A percentile compares a stretch with the other conserved stretches of the same genome.
These are phyloP conservation scores for Thielaviopsis populi DNA, from an alignment of 2,329 filamentous ascomycete species.

Conservation along the genomic window DNA sequence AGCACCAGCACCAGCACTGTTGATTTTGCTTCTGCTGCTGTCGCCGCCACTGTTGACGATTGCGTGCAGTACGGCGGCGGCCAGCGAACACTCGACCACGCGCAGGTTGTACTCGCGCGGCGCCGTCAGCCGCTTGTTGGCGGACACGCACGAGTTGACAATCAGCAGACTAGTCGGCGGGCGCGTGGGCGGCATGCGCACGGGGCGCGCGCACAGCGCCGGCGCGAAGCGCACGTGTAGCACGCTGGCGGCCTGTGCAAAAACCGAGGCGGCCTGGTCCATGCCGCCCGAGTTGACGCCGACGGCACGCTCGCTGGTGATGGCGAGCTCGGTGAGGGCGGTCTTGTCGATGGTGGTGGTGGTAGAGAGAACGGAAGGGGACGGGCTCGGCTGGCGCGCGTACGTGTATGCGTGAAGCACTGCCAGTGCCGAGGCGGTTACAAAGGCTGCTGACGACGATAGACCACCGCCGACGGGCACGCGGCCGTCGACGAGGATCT, in stretches of 20 bases:
- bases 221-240: slow-evolving; percentile 85
- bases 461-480: slow-evolving; percentile 86
- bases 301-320: slow-evolving; percentile 85
- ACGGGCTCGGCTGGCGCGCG: slow-evolving; percentile 10
- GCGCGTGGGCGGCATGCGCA: slow-evolving; percentile 65
- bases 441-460: slow-evolving; percentile 86
- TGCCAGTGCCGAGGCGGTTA: slow-evolving; percentile 76
- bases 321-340: slow-evolving; percentile 78
- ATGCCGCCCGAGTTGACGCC: slow-evolving; percentile 96
- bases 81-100: slow-evolving; percentile 87
- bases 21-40: no score
- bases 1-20: no score
- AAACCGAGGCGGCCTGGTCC: slow-evolving; percentile 94
- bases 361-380: slow-evolving; percentile 33
- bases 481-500: slow-evolving; percentile 78
- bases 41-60: slow-evolving; percentile 31
- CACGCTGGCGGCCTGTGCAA: slow-evolving; percentile 71
- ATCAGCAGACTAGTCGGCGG: slow-evolving; percentile 85
- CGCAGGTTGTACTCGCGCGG: slow-evolving; percentile 93
- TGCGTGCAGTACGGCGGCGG: slow-evolving; percentile 53
- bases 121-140: slow-evolving; percentile 87
- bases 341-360: slow-evolving; percentile 60
- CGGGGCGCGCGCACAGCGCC: slow-evolving; percentile 55
- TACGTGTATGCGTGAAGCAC: slow-evolving; percentile 77
- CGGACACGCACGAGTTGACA: slow-evolving; percentile 83